Percentiles rank a stretch among this genome's conserved stretches.
Conservation (phyloP, 768 basidiomycete species). For the Tricholoma bakamatsutake region DNA sequence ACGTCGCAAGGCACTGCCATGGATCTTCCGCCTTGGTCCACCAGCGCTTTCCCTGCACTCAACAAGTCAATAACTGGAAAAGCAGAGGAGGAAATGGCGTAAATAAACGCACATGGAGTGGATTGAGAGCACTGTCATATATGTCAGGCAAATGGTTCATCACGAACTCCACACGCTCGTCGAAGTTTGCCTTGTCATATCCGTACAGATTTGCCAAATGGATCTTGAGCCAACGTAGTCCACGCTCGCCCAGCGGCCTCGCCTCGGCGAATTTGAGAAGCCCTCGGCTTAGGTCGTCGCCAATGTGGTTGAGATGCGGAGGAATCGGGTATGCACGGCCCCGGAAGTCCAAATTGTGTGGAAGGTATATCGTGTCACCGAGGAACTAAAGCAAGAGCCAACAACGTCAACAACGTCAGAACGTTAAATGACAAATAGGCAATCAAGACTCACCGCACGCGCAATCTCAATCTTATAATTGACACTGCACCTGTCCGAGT, state of each 20-base stretch:
- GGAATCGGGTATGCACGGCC: constrained; percentile 97
- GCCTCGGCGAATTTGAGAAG: constrained; percentile 77
- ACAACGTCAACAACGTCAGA: constrained; percentile 9
- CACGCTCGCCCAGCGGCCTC: constrained; percentile 76
- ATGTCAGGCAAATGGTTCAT: constrained; percentile 70
- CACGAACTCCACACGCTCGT: constrained; percentile 82
- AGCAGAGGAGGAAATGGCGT: not conserved
- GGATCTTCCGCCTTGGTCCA: constrained; percentile 92
- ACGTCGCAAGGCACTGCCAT: constrained; percentile 95
- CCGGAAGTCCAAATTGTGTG: constrained; percentile 96
- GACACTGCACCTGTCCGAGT: constrained; percentile 86
- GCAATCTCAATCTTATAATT: constrained; percentile 98
- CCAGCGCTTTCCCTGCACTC: constrained; percentile 65
- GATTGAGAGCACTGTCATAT: constrained; percentile 76
- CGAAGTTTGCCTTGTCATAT: constrained; percentile 91
- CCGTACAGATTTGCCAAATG: constrained; percentile 92
- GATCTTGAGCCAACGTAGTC: constrained; percentile 92
- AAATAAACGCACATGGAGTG: constrained; percentile 52
- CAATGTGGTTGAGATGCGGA: constrained; percentile 92
- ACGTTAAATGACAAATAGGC: not conserved
- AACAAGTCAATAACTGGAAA: not conserved
- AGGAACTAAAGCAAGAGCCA: constrained; percentile 53
- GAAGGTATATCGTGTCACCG: constrained; percentile 83
- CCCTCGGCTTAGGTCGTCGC: constrained; percentile 89
- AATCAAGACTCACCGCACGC: constrained; percentile 56